These are phyloP conservation scores for Parietichytrium sp. DNA, from an alignment of 108 stramenopile species.

Conservation along the genomic window DNA sequence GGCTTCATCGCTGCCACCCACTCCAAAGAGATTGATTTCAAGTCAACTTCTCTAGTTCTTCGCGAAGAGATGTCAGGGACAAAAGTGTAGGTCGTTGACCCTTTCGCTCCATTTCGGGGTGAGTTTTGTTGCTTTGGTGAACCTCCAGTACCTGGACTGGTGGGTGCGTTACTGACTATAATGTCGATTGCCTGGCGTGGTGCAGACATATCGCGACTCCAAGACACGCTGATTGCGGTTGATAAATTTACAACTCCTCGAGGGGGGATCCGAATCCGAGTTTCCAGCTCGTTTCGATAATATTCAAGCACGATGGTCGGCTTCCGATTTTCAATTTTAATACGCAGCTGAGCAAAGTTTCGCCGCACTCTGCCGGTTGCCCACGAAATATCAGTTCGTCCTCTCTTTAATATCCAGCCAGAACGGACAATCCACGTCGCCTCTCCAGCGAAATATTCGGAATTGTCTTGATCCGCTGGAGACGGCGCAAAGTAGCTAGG, in stretches of 20 bases:
- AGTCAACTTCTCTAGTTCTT: not conserved
- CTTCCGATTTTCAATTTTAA: not conserved
- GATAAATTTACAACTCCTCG: slow-evolving; percentile 5
- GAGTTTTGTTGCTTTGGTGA: too few relatives aligned
- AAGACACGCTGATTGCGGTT: not conserved
- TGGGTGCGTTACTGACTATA: not conserved
- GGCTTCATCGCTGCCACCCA: slow-evolving; percentile 24
- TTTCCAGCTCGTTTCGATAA: slow-evolving; percentile 4
- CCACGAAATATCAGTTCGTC: slow-evolving; percentile 19
- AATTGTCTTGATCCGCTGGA: too few relatives aligned
- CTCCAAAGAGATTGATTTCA: not conserved
- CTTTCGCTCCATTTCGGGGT: not conserved
- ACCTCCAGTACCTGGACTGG: not conserved
- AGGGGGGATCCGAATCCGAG: not conserved
- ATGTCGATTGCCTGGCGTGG: slow-evolving; percentile 26
- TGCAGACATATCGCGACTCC: not conserved
- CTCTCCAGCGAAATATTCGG: too few relatives aligned
- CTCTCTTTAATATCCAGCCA: not conserved
- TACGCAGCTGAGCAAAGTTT: not conserved
- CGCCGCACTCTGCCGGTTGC: not conserved
- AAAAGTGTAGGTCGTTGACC: not conserved
- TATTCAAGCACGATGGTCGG: not conserved
- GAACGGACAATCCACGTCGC: not conserved
- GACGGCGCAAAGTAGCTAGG: too few relatives aligned
- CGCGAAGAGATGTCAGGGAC: not conserved